Evolutionary conservation across 331 rosid genomes (phyloP).

Genomic region (Malus hybrid): DNA sequence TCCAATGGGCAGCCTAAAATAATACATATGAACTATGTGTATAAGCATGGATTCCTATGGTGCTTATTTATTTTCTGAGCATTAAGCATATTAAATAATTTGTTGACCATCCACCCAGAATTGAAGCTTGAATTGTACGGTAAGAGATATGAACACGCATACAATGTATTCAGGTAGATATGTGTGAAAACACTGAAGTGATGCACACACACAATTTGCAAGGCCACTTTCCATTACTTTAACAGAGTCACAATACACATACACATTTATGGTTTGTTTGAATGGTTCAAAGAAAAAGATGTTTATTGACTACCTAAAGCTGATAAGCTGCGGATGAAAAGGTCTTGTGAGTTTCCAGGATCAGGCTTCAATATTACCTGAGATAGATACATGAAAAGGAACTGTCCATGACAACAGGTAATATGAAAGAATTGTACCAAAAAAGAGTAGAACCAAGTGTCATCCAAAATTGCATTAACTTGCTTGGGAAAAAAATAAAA

Average conservation of each 20-base stretch:
- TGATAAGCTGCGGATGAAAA: slow-evolving; percentile 76
- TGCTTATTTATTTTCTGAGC: background rate
- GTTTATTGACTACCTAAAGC: slow-evolving; percentile 61
- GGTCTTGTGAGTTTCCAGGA: slow-evolving; percentile 99
- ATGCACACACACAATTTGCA: background rate
- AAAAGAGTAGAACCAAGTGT: background rate
- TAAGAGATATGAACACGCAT: background rate
- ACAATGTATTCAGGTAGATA: background rate
- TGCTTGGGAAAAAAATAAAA: background rate
- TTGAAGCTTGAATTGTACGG: background rate
- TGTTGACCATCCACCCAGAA: background rate
- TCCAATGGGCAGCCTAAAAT: background rate
- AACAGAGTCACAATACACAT: background rate
- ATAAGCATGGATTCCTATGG: background rate
- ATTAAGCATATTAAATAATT: background rate
- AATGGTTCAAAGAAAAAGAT: slow-evolving; percentile 11
- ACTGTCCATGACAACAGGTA: slow-evolving; percentile 1
- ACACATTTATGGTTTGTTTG: background rate
- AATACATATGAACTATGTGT: background rate
- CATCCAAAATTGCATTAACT: slow-evolving; percentile 7
- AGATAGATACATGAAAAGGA: slow-evolving; percentile 14
- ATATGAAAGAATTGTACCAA: background rate
- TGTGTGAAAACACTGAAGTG: background rate
- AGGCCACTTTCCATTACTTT: background rate
- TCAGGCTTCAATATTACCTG: slow-evolving; percentile 98